Evolutionary conservation across 2,329 filamentous ascomycete species (phyloP), one percentile per base, ranked within the genome.

Genomic region (Metarhizium humberi): DNA sequence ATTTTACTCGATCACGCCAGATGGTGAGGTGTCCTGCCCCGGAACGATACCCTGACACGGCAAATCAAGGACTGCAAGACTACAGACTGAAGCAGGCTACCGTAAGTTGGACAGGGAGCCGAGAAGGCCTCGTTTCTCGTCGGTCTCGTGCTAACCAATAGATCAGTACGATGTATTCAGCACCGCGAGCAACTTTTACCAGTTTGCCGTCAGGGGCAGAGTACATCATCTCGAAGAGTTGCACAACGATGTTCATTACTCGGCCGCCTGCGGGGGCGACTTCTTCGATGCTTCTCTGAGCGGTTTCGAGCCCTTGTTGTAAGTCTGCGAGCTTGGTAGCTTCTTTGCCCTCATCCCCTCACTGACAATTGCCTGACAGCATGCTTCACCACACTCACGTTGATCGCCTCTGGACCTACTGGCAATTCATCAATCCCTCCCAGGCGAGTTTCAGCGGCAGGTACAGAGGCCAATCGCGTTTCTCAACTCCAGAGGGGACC

Each of bases 381-480:
- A 74, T 73, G 74, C 63, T 78, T 30, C 76, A 78, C 57, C 77
- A 78, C 69, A 68, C 75, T 63, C 82, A 87, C 61, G 76, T 87
- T 54, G 83, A 87, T 62, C 78, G 84, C 45, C 72, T 87, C 42
- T 85, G 84, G 69, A 76, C 81, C n/a, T 74, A 78, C 61, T 80
- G 73, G 73, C 71, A 78, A 62, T 71, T 70, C 32, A 71, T 79
- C 52, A 61, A 65, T 56, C 73, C 72, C 25, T 57, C 62, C 49
- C 60, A 69, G 57, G 58, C 63, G 53, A 63, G 71, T 34, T 73
- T 75, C 61, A 61, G 55, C 36, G 60, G 58, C 50, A 65, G 70
- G 6, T 75, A 75, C 60, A 46, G 20, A 2, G 69, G 68, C 34
- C 57, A 61, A 5, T 62, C 70, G 4, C 65, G 67, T 32, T 82